A percentile compares a stretch with the other conserved stretches of the same genome.
Conservation (phyloP, 2,329 filamentous ascomycete species). For the Neopestalotiopsis clavispora region DNA sequence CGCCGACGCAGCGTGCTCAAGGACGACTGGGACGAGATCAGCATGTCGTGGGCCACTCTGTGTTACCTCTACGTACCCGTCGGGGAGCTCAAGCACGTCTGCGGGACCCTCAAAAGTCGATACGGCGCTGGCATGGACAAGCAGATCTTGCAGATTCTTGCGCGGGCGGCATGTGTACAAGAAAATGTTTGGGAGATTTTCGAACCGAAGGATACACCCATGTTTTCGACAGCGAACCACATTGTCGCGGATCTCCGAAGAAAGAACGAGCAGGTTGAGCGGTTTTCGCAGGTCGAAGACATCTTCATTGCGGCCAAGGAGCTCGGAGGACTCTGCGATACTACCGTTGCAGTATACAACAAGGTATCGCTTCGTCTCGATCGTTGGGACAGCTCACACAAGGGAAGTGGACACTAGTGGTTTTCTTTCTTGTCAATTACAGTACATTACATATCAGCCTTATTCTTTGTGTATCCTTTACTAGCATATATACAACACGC, state of each 20-base stretch:
- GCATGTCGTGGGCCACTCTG: neutral
- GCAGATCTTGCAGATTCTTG: neutral
- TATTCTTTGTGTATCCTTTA: neutral
- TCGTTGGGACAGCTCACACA: constrained; percentile 2
- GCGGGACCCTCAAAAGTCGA: neutral
- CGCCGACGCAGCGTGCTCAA: neutral
- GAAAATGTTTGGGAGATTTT: constrained; percentile 6
- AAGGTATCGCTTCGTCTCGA: neutral
- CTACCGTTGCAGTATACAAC: neutral
- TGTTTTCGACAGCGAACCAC: constrained; percentile 1
- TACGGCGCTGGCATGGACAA: constrained; percentile 11
- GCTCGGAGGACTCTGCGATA: neutral
- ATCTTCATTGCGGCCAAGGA: neutral
- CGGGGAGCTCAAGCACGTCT: neutral
- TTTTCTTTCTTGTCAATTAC: neutral
- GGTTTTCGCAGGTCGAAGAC: constrained; percentile 2
- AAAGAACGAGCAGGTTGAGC: neutral
- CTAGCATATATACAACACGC: neutral
- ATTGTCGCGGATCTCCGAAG: neutral
- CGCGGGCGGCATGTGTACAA: neutral
- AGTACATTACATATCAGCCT: neutral
- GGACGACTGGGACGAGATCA: constrained; percentile 8
- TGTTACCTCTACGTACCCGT: constrained; percentile 9
- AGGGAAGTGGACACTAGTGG: neutral
- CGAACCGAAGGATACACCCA: neutral